These are phyloP conservation scores for Xylaria sp. DNA, from an alignment of 2,329 filamentous ascomycete genomes.

Conservation along the genomic window DNA sequence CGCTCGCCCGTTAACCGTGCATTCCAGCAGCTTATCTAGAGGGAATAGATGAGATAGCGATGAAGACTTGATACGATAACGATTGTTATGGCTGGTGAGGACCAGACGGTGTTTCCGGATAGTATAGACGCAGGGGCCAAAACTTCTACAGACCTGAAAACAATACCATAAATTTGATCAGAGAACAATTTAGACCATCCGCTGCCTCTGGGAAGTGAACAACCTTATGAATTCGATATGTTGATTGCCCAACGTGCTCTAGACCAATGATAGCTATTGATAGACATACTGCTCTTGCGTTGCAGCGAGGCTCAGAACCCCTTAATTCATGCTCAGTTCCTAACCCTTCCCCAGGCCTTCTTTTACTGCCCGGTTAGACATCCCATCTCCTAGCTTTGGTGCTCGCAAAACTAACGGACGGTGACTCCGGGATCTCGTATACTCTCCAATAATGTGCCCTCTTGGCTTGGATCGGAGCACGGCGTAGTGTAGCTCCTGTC, in stretches of 20 bases:
- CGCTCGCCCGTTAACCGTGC: conserved; percentile 96
- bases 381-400: not conserved
- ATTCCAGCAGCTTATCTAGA: conserved; percentile 94
- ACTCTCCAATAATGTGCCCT: not conserved
- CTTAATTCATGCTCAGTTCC: not conserved
- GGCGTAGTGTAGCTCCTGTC: no score
- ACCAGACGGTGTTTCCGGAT: conserved; percentile 22
- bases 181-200: not conserved
- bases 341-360: not conserved
- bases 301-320: not conserved
- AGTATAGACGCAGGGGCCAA: conserved; percentile 34
- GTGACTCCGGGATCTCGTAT: not conserved
- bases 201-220: not conserved
- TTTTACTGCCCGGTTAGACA: not conserved
- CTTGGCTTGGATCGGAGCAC: no score
- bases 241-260: not conserved
- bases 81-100: conserved; percentile 21
- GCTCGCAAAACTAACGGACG: not conserved
- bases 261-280: not conserved
- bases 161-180: conserved; percentile 22
- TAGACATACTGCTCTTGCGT: not conserved
- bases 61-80: conserved; percentile 13
- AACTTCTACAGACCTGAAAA: conserved; percentile 21
- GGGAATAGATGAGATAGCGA: conserved; percentile 20
- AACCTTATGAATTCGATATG: not conserved